These are phyloP conservation scores for Rhizopus arrhizus DNA, from an alignment of 371 early-diverging fungal species.

Conservation along the genomic window DNA sequence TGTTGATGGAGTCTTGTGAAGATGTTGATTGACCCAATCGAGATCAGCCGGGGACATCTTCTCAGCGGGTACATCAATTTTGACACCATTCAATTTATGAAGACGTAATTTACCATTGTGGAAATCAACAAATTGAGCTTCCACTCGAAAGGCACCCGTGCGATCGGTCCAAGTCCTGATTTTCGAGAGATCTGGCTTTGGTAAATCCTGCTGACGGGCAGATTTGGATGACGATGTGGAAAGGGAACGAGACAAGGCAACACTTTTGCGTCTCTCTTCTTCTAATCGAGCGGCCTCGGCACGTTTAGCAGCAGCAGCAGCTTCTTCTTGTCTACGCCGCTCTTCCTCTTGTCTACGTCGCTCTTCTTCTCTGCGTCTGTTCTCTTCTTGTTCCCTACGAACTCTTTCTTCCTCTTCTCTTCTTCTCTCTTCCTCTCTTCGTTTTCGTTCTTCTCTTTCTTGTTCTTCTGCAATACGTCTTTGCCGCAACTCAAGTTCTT, in stretches of 20 bases:
- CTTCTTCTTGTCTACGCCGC: conserved; percentile 22
- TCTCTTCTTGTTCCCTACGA: conserved; percentile 11
- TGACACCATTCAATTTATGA: conserved; percentile 93
- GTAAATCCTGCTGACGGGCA: conserved; percentile 20
- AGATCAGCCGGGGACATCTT: conserved; percentile 83
- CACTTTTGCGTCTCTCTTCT: conserved; percentile 36
- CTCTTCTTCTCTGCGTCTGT: conserved; percentile 14
- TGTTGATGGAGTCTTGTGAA: background rate
- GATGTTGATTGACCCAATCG: conserved; percentile 59
- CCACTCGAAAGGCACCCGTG: conserved; percentile 89
- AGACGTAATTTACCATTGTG: conserved; percentile 84
- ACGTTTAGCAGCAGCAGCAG: conserved; percentile 31
- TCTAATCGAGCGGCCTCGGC: conserved; percentile 42
- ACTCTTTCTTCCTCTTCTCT: conserved; percentile 15
- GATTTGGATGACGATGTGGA: conserved; percentile 15
- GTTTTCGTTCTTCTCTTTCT: conserved; percentile 14
- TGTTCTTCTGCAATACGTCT: conserved; percentile 24
- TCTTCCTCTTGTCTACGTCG: conserved; percentile 32
- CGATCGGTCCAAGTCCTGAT: conserved; percentile 92
- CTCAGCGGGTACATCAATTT: conserved; percentile 88
- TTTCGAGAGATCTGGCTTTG: conserved; percentile 59
- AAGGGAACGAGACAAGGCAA: conserved; percentile 26
- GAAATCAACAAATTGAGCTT: conserved; percentile 81
- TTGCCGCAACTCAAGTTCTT: conserved; percentile 25
- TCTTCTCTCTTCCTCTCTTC: conserved; percentile 3